These are phyloP conservation scores for Mollisiaceae sp. DNA, from an alignment of 2,329 filamentous ascomycete genomes.

Conservation along the genomic window DNA sequence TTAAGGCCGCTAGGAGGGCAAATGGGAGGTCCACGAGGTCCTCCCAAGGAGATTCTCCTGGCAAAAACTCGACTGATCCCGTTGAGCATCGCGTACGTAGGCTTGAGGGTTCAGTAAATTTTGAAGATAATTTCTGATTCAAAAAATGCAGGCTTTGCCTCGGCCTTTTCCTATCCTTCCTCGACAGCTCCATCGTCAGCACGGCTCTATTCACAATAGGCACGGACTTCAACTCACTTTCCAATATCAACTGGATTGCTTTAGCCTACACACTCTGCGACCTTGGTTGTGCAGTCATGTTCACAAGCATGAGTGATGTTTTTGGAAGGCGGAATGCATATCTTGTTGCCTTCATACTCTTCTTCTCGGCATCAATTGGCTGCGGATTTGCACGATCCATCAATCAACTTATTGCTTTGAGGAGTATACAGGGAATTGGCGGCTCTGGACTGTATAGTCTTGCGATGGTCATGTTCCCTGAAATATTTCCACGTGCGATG, in stretches of 20 bases:
- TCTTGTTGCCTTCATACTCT: slow-evolving; percentile 55
- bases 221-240: slow-evolving; percentile 52
- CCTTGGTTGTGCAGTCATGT: slow-evolving; percentile 60
- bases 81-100: slow-evolving; percentile 7
- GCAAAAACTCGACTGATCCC: slow-evolving; percentile 6
- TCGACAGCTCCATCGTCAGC: slow-evolving; percentile 65
- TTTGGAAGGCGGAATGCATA: slow-evolving; percentile 59
- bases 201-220: slow-evolving; percentile 62
- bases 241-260: slow-evolving; percentile 57
- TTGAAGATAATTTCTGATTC: neutral
- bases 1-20: neutral
- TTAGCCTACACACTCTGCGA: slow-evolving; percentile 58
- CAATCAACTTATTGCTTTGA: slow-evolving; percentile 45
- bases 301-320: slow-evolving; percentile 59
- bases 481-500: slow-evolving; percentile 50
- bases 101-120: neutral
- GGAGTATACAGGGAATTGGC: slow-evolving; percentile 42
- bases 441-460: slow-evolving; percentile 46
- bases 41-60: slow-evolving; percentile 10
- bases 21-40: neutral
- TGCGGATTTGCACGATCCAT: slow-evolving; percentile 54
- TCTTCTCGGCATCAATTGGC: slow-evolving; percentile 60
- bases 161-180: slow-evolving; percentile 61
- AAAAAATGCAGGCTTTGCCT: slow-evolving; percentile 48
- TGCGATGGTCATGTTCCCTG: slow-evolving; percentile 46